phyloP scores from a whole-genome alignment of 1,284 basidiomycete species.

The Boletus mariae region DNA sequence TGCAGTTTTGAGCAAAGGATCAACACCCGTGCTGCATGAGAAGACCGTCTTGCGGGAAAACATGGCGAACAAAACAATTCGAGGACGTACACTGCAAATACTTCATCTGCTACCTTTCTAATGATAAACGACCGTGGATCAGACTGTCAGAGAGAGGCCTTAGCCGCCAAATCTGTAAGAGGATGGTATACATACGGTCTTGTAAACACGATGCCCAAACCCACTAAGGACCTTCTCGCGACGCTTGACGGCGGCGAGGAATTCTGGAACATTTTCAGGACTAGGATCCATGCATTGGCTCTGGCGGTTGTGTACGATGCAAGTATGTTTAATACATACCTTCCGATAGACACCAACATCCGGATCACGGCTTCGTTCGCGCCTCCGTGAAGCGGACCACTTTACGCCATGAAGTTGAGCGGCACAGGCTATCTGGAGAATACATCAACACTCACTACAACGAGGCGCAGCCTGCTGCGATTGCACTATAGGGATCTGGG shows the following conservation, averaged over 20 bases:
- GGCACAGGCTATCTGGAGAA: not conserved
- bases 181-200: slow-evolving; percentile 54
- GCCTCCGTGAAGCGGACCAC: slow-evolving; percentile 81
- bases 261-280: slow-evolving; percentile 79
- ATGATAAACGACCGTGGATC: slow-evolving; percentile 88
- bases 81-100: slow-evolving; percentile 67
- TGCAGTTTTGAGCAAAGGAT: slow-evolving; percentile 80
- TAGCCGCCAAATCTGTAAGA: not conserved
- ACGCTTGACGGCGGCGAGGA: slow-evolving; percentile 80
- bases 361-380: slow-evolving; percentile 88
- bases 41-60: slow-evolving; percentile 1
- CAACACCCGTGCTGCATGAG: slow-evolving; percentile 64
- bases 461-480: slow-evolving; percentile 82
- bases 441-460: slow-evolving; percentile 57
- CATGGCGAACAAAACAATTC: not conserved
- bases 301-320: not conserved
- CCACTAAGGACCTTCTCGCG: slow-evolving; percentile 84
- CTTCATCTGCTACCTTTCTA: slow-evolving; percentile 82
- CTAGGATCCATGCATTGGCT: slow-evolving; percentile 33
- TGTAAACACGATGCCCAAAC: slow-evolving; percentile 84
- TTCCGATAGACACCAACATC: slow-evolving; percentile 84
- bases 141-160: slow-evolving; percentile 44
- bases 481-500: slow-evolving; percentile 83
- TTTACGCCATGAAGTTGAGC: slow-evolving; percentile 27
- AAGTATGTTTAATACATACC: slow-evolving; percentile 40